Evolutionary conservation across 805 yeast genomes (phyloP).

Genomic region (Suhomyces faveliae): DNA sequence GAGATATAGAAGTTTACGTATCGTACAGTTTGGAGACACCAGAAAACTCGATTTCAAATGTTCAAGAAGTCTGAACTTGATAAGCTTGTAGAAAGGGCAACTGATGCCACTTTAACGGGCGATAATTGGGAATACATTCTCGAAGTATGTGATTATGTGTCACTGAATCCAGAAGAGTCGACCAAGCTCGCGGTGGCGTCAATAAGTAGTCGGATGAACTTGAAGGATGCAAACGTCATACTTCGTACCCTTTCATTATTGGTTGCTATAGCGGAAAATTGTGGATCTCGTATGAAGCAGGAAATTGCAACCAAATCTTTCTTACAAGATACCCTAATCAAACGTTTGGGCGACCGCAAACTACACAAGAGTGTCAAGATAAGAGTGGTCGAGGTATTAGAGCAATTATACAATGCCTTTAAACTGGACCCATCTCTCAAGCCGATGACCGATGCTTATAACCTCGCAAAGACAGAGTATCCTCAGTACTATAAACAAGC

Average conservation of each 20-base stretch:
- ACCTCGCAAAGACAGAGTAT: conserved; percentile 42
- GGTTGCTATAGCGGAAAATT: conserved; percentile 42
- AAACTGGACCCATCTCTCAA: conserved; percentile 71
- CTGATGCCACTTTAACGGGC: conserved; percentile 39
- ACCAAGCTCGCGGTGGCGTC: conserved; percentile 32
- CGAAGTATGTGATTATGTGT: conserved; percentile 41
- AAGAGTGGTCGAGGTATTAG: conserved; percentile 63
- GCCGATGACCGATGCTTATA: conserved; percentile 63
- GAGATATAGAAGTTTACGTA: neutral
- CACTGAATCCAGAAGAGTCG: conserved; percentile 35
- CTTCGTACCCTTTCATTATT: conserved; percentile 37
- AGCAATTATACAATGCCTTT: conserved; percentile 65
- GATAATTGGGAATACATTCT: conserved; percentile 46
- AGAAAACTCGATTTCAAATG: conserved; percentile 3
- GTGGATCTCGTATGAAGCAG: conserved; percentile 46
- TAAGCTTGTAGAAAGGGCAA: conserved; percentile 29
- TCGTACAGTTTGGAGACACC: neutral
- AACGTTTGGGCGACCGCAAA: conserved; percentile 49
- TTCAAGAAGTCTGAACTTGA: conserved; percentile 6
- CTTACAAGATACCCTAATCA: conserved; percentile 31
- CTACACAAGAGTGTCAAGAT: conserved; percentile 69
- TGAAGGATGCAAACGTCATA: conserved; percentile 41
- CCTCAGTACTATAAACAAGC: conserved; percentile 29
- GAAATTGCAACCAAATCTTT: conserved; percentile 41
- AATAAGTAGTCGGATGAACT: conserved; percentile 23